phyloP scores from a whole-genome alignment of 768 basidiomycete genomes.

The Boletus speciosus region DNA sequence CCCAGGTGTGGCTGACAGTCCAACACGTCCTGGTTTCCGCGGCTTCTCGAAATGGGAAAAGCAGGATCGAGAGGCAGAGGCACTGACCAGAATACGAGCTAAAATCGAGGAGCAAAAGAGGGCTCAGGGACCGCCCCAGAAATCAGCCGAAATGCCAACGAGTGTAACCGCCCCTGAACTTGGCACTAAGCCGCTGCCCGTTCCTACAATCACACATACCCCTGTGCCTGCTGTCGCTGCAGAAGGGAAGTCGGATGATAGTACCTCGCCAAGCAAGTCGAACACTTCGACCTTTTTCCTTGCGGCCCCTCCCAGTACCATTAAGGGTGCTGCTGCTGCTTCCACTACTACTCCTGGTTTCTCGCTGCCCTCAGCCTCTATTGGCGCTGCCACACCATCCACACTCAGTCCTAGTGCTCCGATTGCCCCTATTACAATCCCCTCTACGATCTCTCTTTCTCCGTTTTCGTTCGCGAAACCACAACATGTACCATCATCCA shows the following conservation, averaged over 20 bases:
- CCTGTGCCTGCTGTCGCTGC: conserved; percentile 17
- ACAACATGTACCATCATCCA: conserved; percentile 5
- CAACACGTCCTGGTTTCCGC: conserved; percentile 44
- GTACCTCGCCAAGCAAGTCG: conserved; percentile 13
- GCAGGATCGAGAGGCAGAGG: conserved; percentile 77
- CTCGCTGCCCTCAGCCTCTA: conserved; percentile 28
- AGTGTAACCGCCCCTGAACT: conserved; percentile 24
- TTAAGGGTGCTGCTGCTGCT: conserved; percentile 1
- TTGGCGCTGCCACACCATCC: conserved; percentile 18
- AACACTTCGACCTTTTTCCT: conserved; percentile 16
- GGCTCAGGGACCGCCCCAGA: conserved; percentile 34
- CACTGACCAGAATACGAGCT: conserved; percentile 68
- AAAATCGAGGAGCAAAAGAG: conserved; percentile 46
- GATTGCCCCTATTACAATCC: conserved; percentile 6
- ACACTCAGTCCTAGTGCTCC: conserved; percentile 7
- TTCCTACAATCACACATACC: conserved; percentile 29
- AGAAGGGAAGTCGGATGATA: conserved; percentile 5
- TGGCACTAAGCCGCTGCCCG: conserved; percentile 15
- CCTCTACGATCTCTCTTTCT: conserved; percentile 10
- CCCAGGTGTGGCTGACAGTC: conserved; percentile 48
- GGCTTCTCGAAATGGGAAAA: conserved; percentile 82
- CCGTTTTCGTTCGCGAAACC: conserved; percentile 18
- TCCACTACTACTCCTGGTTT: conserved; percentile 16
- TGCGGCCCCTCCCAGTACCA: not conserved
- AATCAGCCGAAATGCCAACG: conserved; percentile 30